Conservation (phyloP, 2,329 filamentous ascomycete genomes). For the Lasiodiplodia theobromae region DNA sequence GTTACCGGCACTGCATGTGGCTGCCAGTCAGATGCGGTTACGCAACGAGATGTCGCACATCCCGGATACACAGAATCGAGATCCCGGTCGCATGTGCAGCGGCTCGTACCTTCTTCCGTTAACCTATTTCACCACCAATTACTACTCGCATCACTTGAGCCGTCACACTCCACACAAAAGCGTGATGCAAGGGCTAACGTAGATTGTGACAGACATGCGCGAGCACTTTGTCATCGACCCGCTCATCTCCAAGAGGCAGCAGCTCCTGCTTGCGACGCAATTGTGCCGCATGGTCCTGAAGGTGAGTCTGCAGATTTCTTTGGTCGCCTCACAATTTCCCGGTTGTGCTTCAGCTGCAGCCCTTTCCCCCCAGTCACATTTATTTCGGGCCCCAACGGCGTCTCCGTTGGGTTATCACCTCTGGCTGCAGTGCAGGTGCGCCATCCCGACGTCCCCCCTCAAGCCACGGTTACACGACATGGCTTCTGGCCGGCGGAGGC, state of each 20-base stretch:
- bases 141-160: background rate
- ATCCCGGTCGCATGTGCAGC: constrained; percentile 28
- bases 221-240: constrained; percentile 98
- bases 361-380: constrained; percentile 26
- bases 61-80: constrained; percentile 26
- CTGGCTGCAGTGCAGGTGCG: constrained; percentile 23
- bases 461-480: constrained; percentile 27
- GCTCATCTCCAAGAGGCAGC: constrained; percentile 96
- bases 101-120: constrained; percentile 29
- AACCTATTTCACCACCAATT: constrained; percentile 20
- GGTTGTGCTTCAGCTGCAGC: constrained; percentile 23
- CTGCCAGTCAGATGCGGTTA: constrained; percentile 18
- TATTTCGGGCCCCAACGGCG: constrained; percentile 17
- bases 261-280: constrained; percentile 94
- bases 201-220: constrained; percentile 78
- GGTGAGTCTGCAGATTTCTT: constrained; percentile 54
- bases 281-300: constrained; percentile 98
- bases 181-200: constrained; percentile 11
- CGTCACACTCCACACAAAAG: constrained; percentile 7
- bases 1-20: constrained; percentile 28
- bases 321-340: constrained; percentile 29
- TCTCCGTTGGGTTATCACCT: constrained; percentile 35
- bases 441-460: constrained; percentile 23
- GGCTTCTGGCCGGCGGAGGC: constrained; percentile 2
- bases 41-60: constrained; percentile 26